These are phyloP conservation scores for Kwoniella dejecticola DNA, from an alignment of 768 basidiomycete species.

Conservation along the genomic window DNA sequence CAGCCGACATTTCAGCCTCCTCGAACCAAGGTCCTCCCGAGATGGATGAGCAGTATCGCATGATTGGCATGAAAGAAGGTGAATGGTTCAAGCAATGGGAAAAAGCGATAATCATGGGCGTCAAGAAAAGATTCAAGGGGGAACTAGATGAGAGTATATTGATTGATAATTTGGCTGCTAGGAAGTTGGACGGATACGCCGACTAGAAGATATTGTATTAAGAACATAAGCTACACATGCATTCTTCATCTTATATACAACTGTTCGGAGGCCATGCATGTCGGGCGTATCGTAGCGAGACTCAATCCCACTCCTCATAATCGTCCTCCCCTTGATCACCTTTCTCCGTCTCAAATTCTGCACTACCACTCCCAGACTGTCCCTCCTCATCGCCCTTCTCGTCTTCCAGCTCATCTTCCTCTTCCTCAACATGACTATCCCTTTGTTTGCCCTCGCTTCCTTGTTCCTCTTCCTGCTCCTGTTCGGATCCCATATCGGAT, in stretches of 20 bases:
- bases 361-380: background rate
- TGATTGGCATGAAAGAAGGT: slow-evolving; percentile 67
- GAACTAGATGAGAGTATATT: slow-evolving; percentile 19
- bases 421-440: background rate
- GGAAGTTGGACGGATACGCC: too few species aligned
- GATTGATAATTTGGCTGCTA: too few species aligned
- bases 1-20: too few species aligned
- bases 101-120: slow-evolving; percentile 65
- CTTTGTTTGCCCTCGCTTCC: background rate
- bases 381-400: slow-evolving; percentile 3
- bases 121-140: slow-evolving; percentile 53
- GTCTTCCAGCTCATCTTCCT: slow-evolving; percentile 1
- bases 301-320: too few species aligned
- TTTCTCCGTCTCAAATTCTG: slow-evolving; percentile 1
- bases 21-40: too few species aligned
- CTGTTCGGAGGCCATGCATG: too few species aligned
- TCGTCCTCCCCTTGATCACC: background rate
- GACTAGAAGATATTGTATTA: too few species aligned
- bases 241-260: too few species aligned
- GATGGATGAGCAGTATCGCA: slow-evolving; percentile 40
- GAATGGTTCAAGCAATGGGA: slow-evolving; percentile 82
- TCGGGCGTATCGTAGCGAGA: too few species aligned
- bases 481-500: too few species aligned
- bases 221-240: too few species aligned
- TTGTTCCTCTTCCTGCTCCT: too few species aligned